A percentile compares a stretch with the other conserved stretches of the same genome.
Evolutionary conservation across 345 rosid genomes (phyloP).

Genomic region (Murraya paniculata): DNA sequence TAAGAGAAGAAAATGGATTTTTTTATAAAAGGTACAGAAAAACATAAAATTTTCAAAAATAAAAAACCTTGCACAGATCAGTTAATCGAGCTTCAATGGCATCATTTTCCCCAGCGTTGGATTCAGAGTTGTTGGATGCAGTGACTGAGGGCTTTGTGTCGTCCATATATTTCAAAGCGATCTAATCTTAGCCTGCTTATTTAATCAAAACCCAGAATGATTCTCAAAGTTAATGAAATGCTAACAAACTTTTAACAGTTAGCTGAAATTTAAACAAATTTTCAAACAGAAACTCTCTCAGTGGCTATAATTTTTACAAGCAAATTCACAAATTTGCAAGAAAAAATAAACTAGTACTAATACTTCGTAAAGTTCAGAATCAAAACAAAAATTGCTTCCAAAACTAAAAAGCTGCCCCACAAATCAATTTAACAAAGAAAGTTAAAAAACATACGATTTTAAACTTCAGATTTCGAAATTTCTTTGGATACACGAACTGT

Average conservation of each 20-base stretch:
- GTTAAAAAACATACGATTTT: neutral
- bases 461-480: neutral
- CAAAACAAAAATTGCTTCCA: neutral
- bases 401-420: neutral
- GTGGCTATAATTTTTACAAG: neutral
- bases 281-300: neutral
- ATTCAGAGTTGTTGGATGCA: constrained; percentile 13
- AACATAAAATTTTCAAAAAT: neutral
- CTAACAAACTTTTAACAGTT: neutral
- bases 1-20: neutral
- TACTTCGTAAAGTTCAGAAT: neutral
- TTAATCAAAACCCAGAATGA: neutral
- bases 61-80: constrained; percentile 47
- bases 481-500: neutral
- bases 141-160: constrained; percentile 22
- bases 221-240: neutral
- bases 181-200: neutral
- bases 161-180: constrained; percentile 21
- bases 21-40: neutral
- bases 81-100: constrained; percentile 38
- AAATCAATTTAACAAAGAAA: neutral
- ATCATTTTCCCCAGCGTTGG: constrained; percentile 23
- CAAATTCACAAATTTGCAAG: no score
- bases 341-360: neutral
- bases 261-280: neutral